Evolutionary conservation across 2,329 filamentous ascomycete species (phyloP).

Genomic region (Dactylellina drechsleri): DNA sequence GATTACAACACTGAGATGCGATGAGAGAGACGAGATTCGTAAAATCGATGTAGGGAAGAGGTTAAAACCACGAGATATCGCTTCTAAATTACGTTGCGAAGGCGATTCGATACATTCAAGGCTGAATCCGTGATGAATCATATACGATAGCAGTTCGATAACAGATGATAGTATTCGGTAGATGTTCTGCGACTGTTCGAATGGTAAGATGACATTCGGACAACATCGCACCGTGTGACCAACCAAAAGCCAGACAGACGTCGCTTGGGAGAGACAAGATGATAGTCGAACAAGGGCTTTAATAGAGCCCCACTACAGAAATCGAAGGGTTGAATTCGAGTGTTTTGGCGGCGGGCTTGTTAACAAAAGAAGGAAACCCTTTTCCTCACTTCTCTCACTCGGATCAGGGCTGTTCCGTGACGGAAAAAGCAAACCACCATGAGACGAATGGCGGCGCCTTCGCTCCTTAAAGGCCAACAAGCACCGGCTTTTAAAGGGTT

Average conservation of each 20-base stretch:
- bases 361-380: conserved; percentile 4
- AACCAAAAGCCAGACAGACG: conserved; percentile 17
- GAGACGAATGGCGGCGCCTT: not conserved
- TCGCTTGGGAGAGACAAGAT: conserved; percentile 21
- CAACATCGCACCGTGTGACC: conserved; percentile 38
- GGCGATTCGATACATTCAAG: too few species aligned
- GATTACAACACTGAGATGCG: not conserved
- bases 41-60: conserved; percentile 15
- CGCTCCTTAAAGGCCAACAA: conserved; percentile 51
- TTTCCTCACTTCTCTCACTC: conserved; percentile 18
- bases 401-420: conserved; percentile 38
- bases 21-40: not conserved
- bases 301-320: too few species aligned
- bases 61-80: conserved; percentile 27
- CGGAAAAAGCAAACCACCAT: conserved; percentile 53
- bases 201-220: not conserved
- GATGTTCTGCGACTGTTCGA: not conserved
- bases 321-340: too few species aligned
- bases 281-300: too few species aligned
- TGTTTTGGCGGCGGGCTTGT: not conserved
- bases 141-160: too few species aligned
- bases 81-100: too few species aligned
- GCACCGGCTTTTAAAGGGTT: conserved; percentile 23
- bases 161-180: not conserved
- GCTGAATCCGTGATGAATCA: too few species aligned